These are phyloP conservation scores for Lathyrus sativus DNA, from an alignment of 306 rosid species.

Conservation along the genomic window DNA sequence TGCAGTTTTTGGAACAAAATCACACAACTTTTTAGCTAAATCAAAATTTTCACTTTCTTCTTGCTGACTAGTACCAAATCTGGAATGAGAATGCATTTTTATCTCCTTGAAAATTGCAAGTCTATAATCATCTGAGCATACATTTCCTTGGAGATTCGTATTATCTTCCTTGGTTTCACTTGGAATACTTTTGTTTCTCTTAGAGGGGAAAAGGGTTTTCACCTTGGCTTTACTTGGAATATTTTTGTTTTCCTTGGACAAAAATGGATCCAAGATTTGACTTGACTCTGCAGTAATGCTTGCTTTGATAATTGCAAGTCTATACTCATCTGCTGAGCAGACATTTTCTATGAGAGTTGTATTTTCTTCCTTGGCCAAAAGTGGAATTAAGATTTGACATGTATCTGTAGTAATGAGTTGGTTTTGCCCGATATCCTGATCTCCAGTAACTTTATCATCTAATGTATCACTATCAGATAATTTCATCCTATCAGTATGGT, in stretches of 20 bases:
- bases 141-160: constrained; percentile 41
- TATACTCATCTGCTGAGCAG: constrained; percentile 38
- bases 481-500: constrained; percentile 35
- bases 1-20: constrained; percentile 40
- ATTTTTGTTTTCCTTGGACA: constrained; percentile 34
- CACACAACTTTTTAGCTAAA: constrained; percentile 47
- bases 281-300: constrained; percentile 20
- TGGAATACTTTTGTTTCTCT: constrained; percentile 35
- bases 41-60: constrained; percentile 43
- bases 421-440: constrained; percentile 43
- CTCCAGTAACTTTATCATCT: constrained; percentile 33
- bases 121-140: constrained; percentile 37
- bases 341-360: constrained; percentile 39
- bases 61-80: constrained; percentile 21
- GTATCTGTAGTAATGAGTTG: constrained; percentile 33
- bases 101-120: constrained; percentile 41
- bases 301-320: constrained; percentile 34
- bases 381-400: constrained; percentile 38
- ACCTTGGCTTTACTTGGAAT: constrained; percentile 49
- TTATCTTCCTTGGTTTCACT: constrained; percentile 46
- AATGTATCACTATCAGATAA: constrained; percentile 37
- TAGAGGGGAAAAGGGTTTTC: constrained; percentile 23
- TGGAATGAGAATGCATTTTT: constrained; percentile 38
- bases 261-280: constrained; percentile 42
- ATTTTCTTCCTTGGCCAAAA: constrained; percentile 45